These are phyloP conservation scores for Schizosaccharomyces versatilis DNA, from an alignment of 1,139 yeast species.

Conservation along the genomic window DNA sequence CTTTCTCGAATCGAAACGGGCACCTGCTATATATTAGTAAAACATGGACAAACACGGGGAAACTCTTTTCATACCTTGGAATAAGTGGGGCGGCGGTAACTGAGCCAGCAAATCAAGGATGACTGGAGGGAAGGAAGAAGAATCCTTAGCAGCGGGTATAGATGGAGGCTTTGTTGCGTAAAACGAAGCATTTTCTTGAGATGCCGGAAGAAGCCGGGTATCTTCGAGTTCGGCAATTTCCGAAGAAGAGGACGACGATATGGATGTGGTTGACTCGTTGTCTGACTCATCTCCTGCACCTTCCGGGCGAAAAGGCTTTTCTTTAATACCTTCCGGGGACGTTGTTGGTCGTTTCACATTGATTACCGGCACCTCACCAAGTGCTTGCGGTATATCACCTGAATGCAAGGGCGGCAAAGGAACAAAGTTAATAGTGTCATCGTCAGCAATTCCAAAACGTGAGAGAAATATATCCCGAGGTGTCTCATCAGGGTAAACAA, in stretches of 20 bases:
- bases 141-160: background rate
- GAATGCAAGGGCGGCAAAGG: too few species aligned
- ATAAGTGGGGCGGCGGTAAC: background rate
- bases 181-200: background rate
- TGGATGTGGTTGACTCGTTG: background rate
- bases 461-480: conserved; percentile 9
- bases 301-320: background rate
- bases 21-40: too few species aligned
- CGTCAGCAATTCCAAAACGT: conserved; percentile 4
- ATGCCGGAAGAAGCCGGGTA: background rate
- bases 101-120: background rate
- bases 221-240: background rate
- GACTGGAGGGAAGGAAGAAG: background rate
- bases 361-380: background rate
- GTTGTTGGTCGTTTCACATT: background rate
- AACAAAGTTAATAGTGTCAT: background rate
- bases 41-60: too few species aligned
- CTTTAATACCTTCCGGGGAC: background rate
- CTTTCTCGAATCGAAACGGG: too few species aligned
- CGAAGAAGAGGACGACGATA: background rate
- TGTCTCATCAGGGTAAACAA: conserved; percentile 34
- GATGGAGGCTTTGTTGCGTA: background rate
- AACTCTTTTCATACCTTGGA: too few species aligned
- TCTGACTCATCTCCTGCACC: background rate
- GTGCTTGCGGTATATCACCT: background rate